Conservation (phyloP, 1,139 yeast species). For the Pichia sp. region DNA sequence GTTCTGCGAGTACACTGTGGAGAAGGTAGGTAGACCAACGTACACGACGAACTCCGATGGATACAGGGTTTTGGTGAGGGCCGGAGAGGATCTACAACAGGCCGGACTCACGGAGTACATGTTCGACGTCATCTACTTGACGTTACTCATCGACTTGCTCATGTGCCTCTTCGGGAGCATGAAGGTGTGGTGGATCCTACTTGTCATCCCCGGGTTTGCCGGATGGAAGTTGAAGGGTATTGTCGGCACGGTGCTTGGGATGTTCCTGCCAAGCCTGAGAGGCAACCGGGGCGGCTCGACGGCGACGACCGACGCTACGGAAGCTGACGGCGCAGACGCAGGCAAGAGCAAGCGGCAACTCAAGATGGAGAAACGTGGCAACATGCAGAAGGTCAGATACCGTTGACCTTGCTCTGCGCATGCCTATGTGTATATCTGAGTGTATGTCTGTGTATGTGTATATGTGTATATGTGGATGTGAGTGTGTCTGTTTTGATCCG, state of each 20-base stretch:
- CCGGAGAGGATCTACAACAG: constrained; percentile 67
- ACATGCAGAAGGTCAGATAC: constrained; percentile 14
- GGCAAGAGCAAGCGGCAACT: constrained; percentile 47
- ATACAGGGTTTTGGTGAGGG: constrained; percentile 39
- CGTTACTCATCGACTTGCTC: constrained; percentile 57
- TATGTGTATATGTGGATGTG: background rate
- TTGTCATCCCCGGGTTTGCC: constrained; percentile 50
- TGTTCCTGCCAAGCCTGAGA: constrained; percentile 25
- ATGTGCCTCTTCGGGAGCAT: constrained; percentile 54
- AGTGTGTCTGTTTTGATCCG: too few species aligned
- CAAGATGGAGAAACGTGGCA: constrained; percentile 43
- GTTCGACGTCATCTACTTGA: constrained; percentile 70
- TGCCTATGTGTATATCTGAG: background rate
- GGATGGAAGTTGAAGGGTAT: constrained; percentile 47
- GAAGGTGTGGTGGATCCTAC: constrained; percentile 58
- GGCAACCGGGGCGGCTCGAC: background rate
- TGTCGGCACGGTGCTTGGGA: constrained; percentile 31
- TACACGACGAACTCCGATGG: constrained; percentile 36
- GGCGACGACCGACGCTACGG: background rate
- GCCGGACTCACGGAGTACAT: constrained; percentile 72
- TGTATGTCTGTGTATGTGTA: background rate
- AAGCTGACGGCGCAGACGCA: constrained; percentile 14
- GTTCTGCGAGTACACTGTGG: constrained; percentile 53
- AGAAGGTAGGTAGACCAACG: constrained; percentile 63
- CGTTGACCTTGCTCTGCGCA: constrained; percentile 1